Evolutionary conservation across 768 basidiomycete species (phyloP), one percentile per base, ranked within the genome.

Genomic region (Mrakia frigida): DNA sequence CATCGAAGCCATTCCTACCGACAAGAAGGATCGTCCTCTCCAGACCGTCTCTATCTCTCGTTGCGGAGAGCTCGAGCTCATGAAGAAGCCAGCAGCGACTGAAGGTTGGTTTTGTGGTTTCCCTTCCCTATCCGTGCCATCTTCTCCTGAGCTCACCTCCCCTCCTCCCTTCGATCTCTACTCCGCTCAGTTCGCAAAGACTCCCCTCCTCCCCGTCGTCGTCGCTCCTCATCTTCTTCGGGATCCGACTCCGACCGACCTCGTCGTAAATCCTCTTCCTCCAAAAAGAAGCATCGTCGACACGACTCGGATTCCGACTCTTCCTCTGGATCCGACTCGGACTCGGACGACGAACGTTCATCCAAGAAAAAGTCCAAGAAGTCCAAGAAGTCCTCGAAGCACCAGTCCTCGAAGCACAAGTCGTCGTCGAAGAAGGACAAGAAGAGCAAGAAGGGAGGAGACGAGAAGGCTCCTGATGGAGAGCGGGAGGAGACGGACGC

Each of bases 11-110:
- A 85, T 93, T 31, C 86, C 89, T 10, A 89, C 89, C 18, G 92
- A 93, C 81, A 88, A 86, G 53, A 92, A 91, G 82, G 89, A 93
- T 80, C 86, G 90, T 4, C 94, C 93, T 0, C 81, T 87, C 6
- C 84, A 86, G 0, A 89, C 90, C 1, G 88, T 95, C 16, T 83
- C 87, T 14, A 88, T 96, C 78, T 83, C 86, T 4, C 92, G 90
- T 81, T 93, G 91, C 73, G 94, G 94, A 16, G 94, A 96, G 81
- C 88, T 96, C 52, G 90, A 92, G 82, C 86, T 92, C 16, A 78
- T 80, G 16, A 87, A 87, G 74, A 87, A 87, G 75, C 78, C 80
- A 21, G 74, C 80, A 10, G 69, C 28, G 31, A 31, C 70, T 21
- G 39, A 60, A 33, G 35, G 63, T 75, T 39, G 16, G 9, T 37